Conservation (phyloP, 176 grass and related monocot species). For the Eleusine coracana region DNA sequence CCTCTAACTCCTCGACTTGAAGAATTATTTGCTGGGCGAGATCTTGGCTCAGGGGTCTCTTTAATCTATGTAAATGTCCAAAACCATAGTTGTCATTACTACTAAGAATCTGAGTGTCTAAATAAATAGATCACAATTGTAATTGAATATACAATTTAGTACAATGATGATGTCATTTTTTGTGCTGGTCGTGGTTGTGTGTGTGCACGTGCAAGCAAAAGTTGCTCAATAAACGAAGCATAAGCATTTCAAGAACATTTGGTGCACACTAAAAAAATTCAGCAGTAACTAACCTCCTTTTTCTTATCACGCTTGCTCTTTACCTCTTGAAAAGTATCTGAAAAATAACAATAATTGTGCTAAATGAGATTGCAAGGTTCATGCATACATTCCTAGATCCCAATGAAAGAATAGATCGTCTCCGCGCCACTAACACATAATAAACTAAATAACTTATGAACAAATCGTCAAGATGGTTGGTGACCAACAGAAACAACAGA, state of each 20-base stretch:
- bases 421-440: background rate
- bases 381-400: background rate
- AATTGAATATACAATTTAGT: background rate
- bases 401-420: background rate
- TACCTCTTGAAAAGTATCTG: conserved; percentile 86
- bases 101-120: conserved; percentile 22
- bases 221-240: too few relatives aligned
- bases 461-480: background rate
- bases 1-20: conserved; percentile 64
- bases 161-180: too few relatives aligned
- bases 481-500: background rate
- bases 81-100: conserved; percentile 31
- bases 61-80: conserved; percentile 60
- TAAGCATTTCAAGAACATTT: too few relatives aligned
- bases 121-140: conserved; percentile 17
- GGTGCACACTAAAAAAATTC: background rate
- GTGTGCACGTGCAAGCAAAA: too few relatives aligned
- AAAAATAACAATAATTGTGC: conserved; percentile 40
- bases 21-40: conserved; percentile 64
- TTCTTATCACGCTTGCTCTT: conserved; percentile 91
- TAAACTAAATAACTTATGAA: conserved; percentile 6
- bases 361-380: conserved; percentile 34
- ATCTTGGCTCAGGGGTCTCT: conserved; percentile 72
- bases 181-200: too few relatives aligned
- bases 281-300: conserved; percentile 59